Evolutionary conservation across 2,329 filamentous ascomycete species (phyloP), one percentile per base, ranked within the genome.

Genomic region (Trichoderma brevicompactum): DNA sequence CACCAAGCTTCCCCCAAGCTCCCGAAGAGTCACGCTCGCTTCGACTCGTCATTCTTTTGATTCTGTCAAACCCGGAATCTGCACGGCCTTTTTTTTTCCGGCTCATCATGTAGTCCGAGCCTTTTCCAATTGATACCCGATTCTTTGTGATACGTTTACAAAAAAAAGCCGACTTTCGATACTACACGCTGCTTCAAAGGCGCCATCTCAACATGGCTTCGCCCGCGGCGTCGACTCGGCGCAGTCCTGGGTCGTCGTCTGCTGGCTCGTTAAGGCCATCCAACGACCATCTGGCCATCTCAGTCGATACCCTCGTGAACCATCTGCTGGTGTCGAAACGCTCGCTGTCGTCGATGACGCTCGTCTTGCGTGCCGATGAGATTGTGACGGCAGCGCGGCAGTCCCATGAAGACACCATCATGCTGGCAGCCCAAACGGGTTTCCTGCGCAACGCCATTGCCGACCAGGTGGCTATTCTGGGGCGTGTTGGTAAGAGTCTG

Each of bases 251-350:
- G 64, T 79, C 77, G 8, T 61, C 56, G 28, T 79, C 77, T 17
- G 70, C 72, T 38, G 72, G 70, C 49, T 79, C 77, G 8, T 74
- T 77, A 36, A 72, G 73, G 54, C 74, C 71, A 15, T 74, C 74
- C 2, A 68, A 71, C 49, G 70, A 71, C 65, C 69, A 48, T 32
- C 63, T 60, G 48, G 65, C 68, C 58, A 73, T 78, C 58, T 71
- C 77, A 40, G 85, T 96, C 73, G 92, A 96, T 71, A 88, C 87
- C 28, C 87, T 98, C 49, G 91, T 97, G 64, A 86, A 88, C 61
- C 89, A 96, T 78, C 89, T 97, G 41, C 87, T 97, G 46, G 89
- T 90, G 36, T 91, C 94, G 8, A 97, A 97, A 76, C 88, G 92
- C 50, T 94, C 94, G 1, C 85, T 98, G 5, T 91, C 91, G 15